Conservation (phyloP, 2,329 filamentous ascomycete species). For the Trichoderma endophyticum region DNA sequence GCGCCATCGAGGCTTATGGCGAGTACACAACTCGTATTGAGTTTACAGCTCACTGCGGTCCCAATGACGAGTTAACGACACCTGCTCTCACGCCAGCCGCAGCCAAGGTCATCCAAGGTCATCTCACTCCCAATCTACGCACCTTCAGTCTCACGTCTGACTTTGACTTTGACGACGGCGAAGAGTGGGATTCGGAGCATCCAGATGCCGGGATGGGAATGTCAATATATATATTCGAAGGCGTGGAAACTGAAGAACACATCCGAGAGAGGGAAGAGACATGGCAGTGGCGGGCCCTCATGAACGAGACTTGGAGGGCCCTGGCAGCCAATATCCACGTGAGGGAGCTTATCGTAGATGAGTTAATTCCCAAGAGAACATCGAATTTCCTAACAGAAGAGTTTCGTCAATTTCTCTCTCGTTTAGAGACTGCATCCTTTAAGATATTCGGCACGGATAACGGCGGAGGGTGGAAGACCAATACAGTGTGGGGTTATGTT, state of each 20-base stretch:
- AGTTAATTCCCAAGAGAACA: background rate
- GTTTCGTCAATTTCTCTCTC: constrained; percentile 1
- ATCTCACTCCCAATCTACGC: background rate
- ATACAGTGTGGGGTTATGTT: background rate
- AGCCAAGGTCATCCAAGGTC: background rate
- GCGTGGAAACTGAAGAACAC: background rate
- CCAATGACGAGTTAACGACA: background rate
- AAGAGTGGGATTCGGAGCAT: background rate
- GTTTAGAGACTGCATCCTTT: background rate
- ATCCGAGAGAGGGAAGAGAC: background rate
- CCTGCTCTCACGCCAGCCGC: background rate
- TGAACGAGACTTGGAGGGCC: constrained; percentile 1
- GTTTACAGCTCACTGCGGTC: background rate
- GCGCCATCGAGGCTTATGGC: background rate
- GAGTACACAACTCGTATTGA: background rate
- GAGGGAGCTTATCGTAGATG: background rate
- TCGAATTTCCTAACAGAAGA: constrained; percentile 1
- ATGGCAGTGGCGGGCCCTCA: constrained; percentile 4
- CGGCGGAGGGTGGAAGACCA: background rate
- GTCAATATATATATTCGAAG: background rate
- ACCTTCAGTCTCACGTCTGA: background rate
- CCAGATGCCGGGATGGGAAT: background rate
- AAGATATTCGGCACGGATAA: background rate
- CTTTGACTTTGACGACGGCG: background rate
- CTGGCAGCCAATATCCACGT: background rate